Conservation (phyloP, 768 basidiomycete species). For the Pleurotus eryngii region DNA sequence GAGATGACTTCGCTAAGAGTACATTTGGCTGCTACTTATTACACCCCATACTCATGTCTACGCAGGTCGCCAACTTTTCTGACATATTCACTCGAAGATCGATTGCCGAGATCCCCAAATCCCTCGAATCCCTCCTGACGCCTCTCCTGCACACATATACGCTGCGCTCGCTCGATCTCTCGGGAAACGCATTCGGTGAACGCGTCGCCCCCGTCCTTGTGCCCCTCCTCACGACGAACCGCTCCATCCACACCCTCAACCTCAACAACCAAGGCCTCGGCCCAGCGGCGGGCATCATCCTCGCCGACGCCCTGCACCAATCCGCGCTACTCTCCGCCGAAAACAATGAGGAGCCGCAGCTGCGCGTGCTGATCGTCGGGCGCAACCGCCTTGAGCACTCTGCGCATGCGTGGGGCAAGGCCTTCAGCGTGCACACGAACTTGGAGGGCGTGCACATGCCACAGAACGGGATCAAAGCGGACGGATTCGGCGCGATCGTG, state of each 20-base stretch:
- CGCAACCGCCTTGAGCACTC: slow-evolving; percentile 94
- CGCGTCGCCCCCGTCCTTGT: slow-evolving; percentile 94
- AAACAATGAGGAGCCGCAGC: slow-evolving; percentile 65
- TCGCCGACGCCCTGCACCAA: slow-evolving; percentile 79
- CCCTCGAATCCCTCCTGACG: slow-evolving; percentile 85
- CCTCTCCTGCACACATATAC: slow-evolving; percentile 77
- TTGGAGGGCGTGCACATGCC: slow-evolving; percentile 88
- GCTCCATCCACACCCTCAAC: slow-evolving; percentile 76
- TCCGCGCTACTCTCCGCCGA: slow-evolving; percentile 68
- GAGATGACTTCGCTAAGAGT: slow-evolving; percentile 72
- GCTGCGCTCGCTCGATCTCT: slow-evolving; percentile 85
- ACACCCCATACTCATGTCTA: background rate
- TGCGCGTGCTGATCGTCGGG: slow-evolving; percentile 85
- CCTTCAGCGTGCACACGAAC: slow-evolving; percentile 80
- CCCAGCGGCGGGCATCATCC: slow-evolving; percentile 78
- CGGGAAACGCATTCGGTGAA: slow-evolving; percentile 96
- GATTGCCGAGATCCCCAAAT: slow-evolving; percentile 90
- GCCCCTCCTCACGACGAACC: slow-evolving; percentile 81
- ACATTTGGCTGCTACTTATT: slow-evolving; percentile 3
- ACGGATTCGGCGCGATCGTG: slow-evolving; percentile 80
- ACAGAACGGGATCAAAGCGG: slow-evolving; percentile 97
- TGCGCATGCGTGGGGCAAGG: slow-evolving; percentile 79
- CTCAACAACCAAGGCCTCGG: slow-evolving; percentile 98
- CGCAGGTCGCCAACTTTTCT: slow-evolving; percentile 88
- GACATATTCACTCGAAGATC: slow-evolving; percentile 98